Evolutionary conservation across 2,329 filamentous ascomycete genomes (phyloP), one percentile per base, ranked within the genome.

Genomic region (Colletotrichum falcatum): DNA sequence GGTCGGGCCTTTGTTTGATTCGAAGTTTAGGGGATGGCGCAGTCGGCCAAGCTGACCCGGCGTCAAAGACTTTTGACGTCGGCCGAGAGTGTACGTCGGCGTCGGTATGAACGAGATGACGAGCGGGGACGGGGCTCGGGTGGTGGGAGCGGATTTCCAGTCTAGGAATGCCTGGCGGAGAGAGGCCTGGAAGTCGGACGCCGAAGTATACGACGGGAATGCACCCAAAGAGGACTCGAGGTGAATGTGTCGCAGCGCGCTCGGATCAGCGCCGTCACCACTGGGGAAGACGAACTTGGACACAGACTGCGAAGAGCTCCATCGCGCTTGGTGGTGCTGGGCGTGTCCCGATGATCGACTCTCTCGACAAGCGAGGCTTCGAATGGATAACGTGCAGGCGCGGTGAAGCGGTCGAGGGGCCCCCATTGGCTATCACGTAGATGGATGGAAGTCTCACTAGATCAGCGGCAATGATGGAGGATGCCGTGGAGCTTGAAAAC

Each of bases 41-140:
- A 91, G 81, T 2, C 83, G 81, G 4, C 76, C 77, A 2, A 82
- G 79, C 74, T 91, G 87, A 1, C 76, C 74, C 0, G 76, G 61
- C 1, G 83, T 81, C 3, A 93, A 80, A 2, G 82, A 79, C 75
- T 78, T 79, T 77, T 98, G 94, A 39, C 96, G 92, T 7, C 95
- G 92, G 65, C 96, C 96, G 74, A 95, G 92, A 18, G 95, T 98
- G 82, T 96, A 98, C 56, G 94, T 94, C 1, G 95, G 94, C 42
- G 87, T 83, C 58, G 94, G 92, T 64, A 93, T 91, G 81, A 97
- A 96, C 73, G 94, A 94, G 73, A 98, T 85, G 73, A 98, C 85
- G 39, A 89, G 90, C 33, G 94, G 93, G 18, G 85, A 83, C 1
- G 92, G 92, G 11, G 86, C 80, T 5, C 82, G 73, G 1, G 79